phyloP scores from a whole-genome alignment of 257 asterid genomes.

The Knoxia roxburghii region DNA sequence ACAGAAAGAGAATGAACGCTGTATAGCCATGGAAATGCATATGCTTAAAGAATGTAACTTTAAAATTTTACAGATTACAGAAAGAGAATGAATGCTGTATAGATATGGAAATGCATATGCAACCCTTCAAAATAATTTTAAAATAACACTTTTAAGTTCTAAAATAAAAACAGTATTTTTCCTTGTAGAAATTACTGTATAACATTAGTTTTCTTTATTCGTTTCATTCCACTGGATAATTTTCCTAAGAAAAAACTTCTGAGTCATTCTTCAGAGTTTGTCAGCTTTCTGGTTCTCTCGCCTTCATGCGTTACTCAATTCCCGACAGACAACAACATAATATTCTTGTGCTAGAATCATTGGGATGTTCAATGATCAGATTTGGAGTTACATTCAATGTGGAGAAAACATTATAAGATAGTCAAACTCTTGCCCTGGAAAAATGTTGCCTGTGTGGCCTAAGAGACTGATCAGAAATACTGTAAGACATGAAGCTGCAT shows the following conservation, averaged over 20 bases:
- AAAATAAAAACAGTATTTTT: no score
- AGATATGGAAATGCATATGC: background rate
- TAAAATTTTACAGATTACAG: no score
- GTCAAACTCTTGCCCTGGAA: background rate
- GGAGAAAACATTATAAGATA: background rate
- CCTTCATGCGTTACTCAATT: background rate
- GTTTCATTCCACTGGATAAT: background rate
- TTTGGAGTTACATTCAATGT: background rate
- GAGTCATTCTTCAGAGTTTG: background rate
- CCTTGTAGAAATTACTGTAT: no score
- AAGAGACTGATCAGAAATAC: background rate
- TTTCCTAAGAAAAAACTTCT: background rate
- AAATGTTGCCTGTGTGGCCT: background rate
- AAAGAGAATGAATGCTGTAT: background rate
- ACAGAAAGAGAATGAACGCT: no score
- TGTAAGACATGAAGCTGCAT: background rate
- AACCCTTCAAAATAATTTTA: background rate
- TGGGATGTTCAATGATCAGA: background rate
- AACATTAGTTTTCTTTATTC: background rate
- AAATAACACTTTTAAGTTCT: no score
- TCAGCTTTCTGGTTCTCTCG: background rate
- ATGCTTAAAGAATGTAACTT: no score
- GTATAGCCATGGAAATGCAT: no score
- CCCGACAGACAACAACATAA: background rate
- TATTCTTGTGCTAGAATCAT: background rate